Evolutionary conservation across 2,329 filamentous ascomycete genomes (phyloP).

Genomic region (Alternaria sp.): DNA sequence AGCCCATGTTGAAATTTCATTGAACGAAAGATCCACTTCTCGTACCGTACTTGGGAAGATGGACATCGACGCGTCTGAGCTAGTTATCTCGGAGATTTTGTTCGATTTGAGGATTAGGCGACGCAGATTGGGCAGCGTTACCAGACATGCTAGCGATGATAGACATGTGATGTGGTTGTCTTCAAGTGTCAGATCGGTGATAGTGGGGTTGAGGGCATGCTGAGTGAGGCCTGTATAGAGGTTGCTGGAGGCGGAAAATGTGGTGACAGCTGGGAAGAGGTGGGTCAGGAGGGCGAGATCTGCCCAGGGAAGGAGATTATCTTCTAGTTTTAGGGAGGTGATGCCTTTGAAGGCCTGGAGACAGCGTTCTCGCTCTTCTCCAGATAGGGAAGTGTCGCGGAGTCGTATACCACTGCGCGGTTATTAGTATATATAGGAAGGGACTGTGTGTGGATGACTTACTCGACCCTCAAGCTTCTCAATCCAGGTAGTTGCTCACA

Average conservation of each 20-base stretch:
- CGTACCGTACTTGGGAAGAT: constrained; percentile 44
- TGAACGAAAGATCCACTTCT: constrained; percentile 58
- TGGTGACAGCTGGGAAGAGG: constrained; percentile 64
- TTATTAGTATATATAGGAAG: constrained; percentile 7
- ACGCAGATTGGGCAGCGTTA: constrained; percentile 62
- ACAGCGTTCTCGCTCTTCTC: constrained; percentile 33
- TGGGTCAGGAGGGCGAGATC: constrained; percentile 52
- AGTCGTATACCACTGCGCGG: constrained; percentile 76
- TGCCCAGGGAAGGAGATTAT: constrained; percentile 54
- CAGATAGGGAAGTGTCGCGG: constrained; percentile 42
- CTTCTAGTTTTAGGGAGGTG: constrained; percentile 59
- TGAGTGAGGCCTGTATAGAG: constrained; percentile 44
- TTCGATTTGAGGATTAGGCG: constrained; percentile 76
- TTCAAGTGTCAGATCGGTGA: constrained; percentile 74
- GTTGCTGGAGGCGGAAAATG: constrained; percentile 58
- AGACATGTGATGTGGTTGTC: constrained; percentile 73
- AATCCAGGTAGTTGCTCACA: constrained; percentile 74
- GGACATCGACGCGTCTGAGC: constrained; percentile 19
- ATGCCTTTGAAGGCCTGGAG: constrained; percentile 47
- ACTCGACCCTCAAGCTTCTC: constrained; percentile 75
- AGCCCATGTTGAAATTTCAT: constrained; percentile 66
- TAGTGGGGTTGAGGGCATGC: constrained; percentile 56
- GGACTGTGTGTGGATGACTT: constrained; percentile 40
- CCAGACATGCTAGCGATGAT: constrained; percentile 65
- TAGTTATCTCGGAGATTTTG: constrained; percentile 62